These are phyloP conservation scores for Pterocarpus santalinus DNA, from an alignment of 306 rosid genomes.

Conservation along the genomic window DNA sequence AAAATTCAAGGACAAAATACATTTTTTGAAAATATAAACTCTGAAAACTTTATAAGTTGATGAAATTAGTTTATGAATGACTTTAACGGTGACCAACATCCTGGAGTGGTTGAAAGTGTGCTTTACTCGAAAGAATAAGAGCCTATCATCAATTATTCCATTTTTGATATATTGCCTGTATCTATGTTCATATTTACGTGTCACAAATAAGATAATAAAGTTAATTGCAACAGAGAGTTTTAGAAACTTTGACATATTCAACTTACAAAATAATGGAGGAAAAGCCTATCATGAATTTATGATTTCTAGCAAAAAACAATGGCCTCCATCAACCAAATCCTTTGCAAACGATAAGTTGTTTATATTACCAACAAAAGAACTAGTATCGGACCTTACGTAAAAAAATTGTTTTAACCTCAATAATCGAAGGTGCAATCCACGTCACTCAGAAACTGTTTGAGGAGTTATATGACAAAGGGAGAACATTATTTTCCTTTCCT, in stretches of 20 bases:
- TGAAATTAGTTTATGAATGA: not conserved
- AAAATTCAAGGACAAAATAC: not conserved
- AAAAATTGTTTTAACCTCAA: constrained; percentile 35
- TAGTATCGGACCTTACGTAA: constrained; percentile 52
- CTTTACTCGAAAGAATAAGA: no score
- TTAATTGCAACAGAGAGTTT: no score
- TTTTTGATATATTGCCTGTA: no score
- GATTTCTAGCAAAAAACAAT: not conserved
- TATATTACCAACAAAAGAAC: constrained; percentile 48
- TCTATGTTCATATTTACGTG: no score
- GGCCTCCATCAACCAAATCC: not conserved
- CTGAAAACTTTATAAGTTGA: not conserved
- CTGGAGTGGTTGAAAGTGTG: not conserved
- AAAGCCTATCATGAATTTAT: no score
- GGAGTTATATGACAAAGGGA: not conserved
- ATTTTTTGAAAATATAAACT: not conserved
- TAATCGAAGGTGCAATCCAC: constrained; percentile 41
- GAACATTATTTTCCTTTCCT: constrained; percentile 11
- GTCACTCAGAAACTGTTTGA: constrained; percentile 31
- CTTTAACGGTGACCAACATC: no score
- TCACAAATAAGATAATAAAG: no score
- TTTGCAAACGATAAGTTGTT: constrained; percentile 45
- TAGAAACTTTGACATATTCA: no score
- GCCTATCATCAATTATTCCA: not conserved
- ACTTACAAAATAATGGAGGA: no score